Evolutionary conservation across 805 yeast genomes (phyloP).

Genomic region (Candida sphagnicola): DNA sequence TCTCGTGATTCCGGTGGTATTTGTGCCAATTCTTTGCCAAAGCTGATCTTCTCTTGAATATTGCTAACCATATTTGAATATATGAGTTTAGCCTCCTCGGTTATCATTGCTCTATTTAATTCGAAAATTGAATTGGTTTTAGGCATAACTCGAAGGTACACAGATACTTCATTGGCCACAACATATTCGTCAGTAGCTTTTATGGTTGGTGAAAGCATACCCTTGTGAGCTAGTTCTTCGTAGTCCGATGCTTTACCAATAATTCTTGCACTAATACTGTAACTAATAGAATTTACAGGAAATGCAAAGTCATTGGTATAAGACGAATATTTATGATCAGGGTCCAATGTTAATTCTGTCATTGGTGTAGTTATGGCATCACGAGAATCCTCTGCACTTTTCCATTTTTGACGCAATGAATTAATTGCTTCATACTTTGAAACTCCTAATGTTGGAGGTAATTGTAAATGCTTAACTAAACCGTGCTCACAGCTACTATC

Average conservation of each 20-base stretch:
- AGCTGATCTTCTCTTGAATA: slow-evolving; percentile 24
- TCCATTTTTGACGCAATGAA: slow-evolving; percentile 22
- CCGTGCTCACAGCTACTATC: slow-evolving; percentile 34
- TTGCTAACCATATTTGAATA: slow-evolving; percentile 22
- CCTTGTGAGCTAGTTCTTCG: slow-evolving; percentile 12
- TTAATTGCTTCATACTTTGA: slow-evolving; percentile 25
- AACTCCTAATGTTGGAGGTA: slow-evolving; percentile 34
- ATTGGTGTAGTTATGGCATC: slow-evolving; percentile 3
- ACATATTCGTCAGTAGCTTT: slow-evolving; percentile 24
- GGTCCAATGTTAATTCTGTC: neutral
- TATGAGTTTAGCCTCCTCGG: slow-evolving; percentile 32
- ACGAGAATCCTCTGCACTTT: slow-evolving; percentile 8
- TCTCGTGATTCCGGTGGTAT: slow-evolving; percentile 5
- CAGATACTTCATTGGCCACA: slow-evolving; percentile 24
- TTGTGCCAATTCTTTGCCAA: slow-evolving; percentile 19
- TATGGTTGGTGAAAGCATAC: slow-evolving; percentile 8
- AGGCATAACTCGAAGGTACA: slow-evolving; percentile 22
- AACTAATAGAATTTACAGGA: slow-evolving; percentile 25
- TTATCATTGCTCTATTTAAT: slow-evolving; percentile 25
- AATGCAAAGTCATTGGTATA: slow-evolving; percentile 26
- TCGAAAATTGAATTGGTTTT: slow-evolving; percentile 21
- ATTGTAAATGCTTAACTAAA: slow-evolving; percentile 32
- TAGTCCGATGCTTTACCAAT: slow-evolving; percentile 34
- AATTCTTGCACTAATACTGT: slow-evolving; percentile 32
- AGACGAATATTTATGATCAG: slow-evolving; percentile 13